Percentiles rank a stretch among this genome's conserved stretches.
Evolutionary conservation across 1,284 basidiomycete species (phyloP).

Genomic region (Macrocystidia cucumis): DNA sequence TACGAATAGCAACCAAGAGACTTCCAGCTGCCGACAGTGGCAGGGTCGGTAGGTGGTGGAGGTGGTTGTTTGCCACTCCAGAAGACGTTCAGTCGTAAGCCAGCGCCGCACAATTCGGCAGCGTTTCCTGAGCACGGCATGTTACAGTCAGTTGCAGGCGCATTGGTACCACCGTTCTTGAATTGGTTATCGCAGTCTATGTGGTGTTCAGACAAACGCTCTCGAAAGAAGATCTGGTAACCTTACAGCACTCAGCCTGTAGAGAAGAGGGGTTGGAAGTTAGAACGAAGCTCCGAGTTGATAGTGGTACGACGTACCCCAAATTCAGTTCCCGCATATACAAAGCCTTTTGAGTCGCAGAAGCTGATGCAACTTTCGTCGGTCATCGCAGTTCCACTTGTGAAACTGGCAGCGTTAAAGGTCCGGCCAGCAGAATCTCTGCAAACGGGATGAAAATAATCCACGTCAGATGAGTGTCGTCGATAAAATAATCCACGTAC

Average conservation of each 20-base stretch:
- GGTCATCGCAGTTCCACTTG: slow-evolving; percentile 48
- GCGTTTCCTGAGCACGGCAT: slow-evolving; percentile 55
- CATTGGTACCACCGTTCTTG: slow-evolving; percentile 35
- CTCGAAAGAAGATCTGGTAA: too few species aligned
- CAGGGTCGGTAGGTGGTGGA: slow-evolving; percentile 38
- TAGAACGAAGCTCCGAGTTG: too few species aligned
- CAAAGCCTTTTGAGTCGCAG: slow-evolving; percentile 40
- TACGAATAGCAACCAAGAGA: slow-evolving; percentile 63
- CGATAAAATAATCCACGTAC: too few species aligned
- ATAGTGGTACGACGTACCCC: slow-evolving; percentile 26
- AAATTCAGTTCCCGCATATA: slow-evolving; percentile 58
- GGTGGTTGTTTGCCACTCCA: slow-evolving; percentile 51
- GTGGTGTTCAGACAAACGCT: slow-evolving; percentile 7
- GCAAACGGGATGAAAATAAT: too few species aligned
- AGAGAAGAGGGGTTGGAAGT: slow-evolving; percentile 3
- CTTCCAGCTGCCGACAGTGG: slow-evolving; percentile 49
- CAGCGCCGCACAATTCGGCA: slow-evolving; percentile 53
- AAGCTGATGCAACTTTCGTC: slow-evolving; percentile 55
- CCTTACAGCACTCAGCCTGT: slow-evolving; percentile 52
- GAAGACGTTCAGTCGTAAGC: slow-evolving; percentile 53
- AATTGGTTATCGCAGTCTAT: slow-evolving; percentile 58
- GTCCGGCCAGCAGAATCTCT: slow-evolving; percentile 53
- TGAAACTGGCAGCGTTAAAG: slow-evolving; percentile 36
- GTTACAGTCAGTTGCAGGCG: slow-evolving; percentile 47
- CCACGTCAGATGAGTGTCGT: too few species aligned